phyloP scores from a whole-genome alignment of 106 monocot species.

The Dendrobium nobile region DNA sequence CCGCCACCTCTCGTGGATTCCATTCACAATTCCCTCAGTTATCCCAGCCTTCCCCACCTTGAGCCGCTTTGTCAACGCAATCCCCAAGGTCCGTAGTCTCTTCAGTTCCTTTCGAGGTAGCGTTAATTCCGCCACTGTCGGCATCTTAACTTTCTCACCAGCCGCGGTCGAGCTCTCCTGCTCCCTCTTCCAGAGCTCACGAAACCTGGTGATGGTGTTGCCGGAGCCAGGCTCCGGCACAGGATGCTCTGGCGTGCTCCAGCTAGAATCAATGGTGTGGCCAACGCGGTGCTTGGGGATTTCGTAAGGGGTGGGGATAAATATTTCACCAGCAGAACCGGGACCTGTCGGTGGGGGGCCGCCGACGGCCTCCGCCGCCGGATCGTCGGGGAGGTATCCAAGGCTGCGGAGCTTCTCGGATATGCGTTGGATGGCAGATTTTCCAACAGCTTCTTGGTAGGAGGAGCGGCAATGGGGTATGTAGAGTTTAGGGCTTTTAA shows the following conservation, averaged over 20 bases:
- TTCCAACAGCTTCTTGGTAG: conserved; percentile 22
- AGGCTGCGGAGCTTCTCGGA: conserved; percentile 94
- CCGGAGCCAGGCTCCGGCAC: conserved; percentile 69
- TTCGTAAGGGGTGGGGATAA: conserved; percentile 62
- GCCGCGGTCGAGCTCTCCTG: not conserved
- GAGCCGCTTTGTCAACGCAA: conserved; percentile 43
- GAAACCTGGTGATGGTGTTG: conserved; percentile 27
- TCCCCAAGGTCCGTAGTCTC: conserved; percentile 54
- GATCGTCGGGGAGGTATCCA: conserved; percentile 48
- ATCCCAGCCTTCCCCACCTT: conserved; percentile 90
- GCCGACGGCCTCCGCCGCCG: not conserved
- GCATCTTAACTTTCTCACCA: conserved; percentile 10
- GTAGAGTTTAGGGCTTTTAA: conserved; percentile 9
- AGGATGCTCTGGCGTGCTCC: conserved; percentile 68
- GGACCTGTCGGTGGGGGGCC: not conserved
- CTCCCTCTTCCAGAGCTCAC: conserved; percentile 37
- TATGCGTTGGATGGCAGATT: conserved; percentile 72
- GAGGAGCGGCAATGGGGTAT: not conserved
- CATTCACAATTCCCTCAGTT: conserved; percentile 93
- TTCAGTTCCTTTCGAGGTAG: conserved; percentile 45
- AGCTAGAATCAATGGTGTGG: conserved; percentile 78
- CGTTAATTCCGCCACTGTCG: conserved; percentile 62
- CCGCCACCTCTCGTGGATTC: conserved; percentile 95
- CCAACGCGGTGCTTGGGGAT: conserved; percentile 66
- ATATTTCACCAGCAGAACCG: conserved; percentile 71